Conservation (phyloP, 129 eudicot genomes). For the Chrysanthemum seticuspe region DNA sequence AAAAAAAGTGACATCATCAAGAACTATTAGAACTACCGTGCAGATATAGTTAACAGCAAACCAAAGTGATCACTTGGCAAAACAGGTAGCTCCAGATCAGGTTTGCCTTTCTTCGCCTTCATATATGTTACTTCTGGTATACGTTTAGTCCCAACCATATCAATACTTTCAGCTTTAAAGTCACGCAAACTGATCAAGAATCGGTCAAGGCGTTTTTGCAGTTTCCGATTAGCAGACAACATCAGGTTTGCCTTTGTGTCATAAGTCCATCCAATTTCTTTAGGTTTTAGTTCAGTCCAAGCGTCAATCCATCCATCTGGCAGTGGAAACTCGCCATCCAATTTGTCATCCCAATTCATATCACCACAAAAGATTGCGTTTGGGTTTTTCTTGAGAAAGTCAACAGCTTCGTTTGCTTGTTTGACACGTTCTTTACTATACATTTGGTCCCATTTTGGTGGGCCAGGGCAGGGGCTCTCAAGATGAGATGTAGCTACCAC, state of each 20-base stretch:
- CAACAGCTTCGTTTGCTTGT: constrained; percentile 46
- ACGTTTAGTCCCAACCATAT: constrained; percentile 72
- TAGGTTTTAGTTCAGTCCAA: constrained; percentile 65
- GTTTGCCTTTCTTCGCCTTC: constrained; percentile 66
- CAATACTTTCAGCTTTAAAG: constrained; percentile 45
- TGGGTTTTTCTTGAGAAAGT: constrained; percentile 42
- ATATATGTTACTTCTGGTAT: constrained; percentile 63
- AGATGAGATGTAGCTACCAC: constrained; percentile 81
- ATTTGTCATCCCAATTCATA: constrained; percentile 50
- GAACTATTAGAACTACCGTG: constrained; percentile 6
- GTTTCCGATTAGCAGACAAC: constrained; percentile 67
- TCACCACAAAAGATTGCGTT: constrained; percentile 85
- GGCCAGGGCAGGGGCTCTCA: constrained; percentile 88
- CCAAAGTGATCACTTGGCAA: constrained; percentile 96
- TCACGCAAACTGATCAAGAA: constrained; percentile 54
- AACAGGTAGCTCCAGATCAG: constrained; percentile 71
- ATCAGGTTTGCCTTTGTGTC: constrained; percentile 86
- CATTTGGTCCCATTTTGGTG: constrained; percentile 91
- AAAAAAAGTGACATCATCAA: not conserved
- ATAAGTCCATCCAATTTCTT: constrained; percentile 73
- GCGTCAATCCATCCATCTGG: constrained; percentile 76
- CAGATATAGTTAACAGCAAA: constrained; percentile 59
- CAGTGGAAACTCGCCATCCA: constrained; percentile 78
- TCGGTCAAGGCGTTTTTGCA: constrained; percentile 81
- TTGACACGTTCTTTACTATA: constrained; percentile 79